Base-by-base conservation (phyloP, 164 flowering plant genomes). In the Euptelea pleiosperma region DNA sequence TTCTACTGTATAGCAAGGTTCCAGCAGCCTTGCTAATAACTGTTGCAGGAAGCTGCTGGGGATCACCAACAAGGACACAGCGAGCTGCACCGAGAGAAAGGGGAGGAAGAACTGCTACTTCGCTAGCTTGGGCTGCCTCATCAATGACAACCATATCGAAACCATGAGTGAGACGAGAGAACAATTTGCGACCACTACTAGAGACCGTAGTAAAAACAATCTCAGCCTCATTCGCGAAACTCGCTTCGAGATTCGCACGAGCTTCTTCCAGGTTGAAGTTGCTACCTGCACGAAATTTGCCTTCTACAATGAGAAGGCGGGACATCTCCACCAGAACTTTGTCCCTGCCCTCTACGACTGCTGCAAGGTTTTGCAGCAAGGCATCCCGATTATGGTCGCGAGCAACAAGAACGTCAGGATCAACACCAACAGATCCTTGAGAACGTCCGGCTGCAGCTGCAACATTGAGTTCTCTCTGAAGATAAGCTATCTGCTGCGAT, bases 71-170 rank as follows among this genome's bases (percentile, higher is more conserved):
- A 72, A 93, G 97, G 63, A 93, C 98, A 78, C 97, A 93, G 2
- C 97, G 77, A 12, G 97, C 88, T 34, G 97, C 97, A 62, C 98
- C 94, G 35, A 90, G 90, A 58, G 96, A 54, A 45, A 93, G 91
- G 8, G 98, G 97, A 63, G 97, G 98, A 55, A 93, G 89, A 62
- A 90, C 67, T 14, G 73, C 96, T 31, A 86, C 88, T 79, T 92
- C 98, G 76, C 97, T 90, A 34, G 98, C 97, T 69, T 93, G 97
- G 15, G 98, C 98, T 16, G 98, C 98, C 71, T 93, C 97, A 72
- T 90, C 97, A 61, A 93, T 84, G 35, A 93, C 97, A 39, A 93
- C 96, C 98, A 93, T 93, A 69, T 93, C 98, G 73, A 93, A 93
- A 14, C 97, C 98, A 80, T 90, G 98, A 16, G 90, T 64, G 18